Base-by-base conservation (phyloP, 108 stramenopile genomes). In the Pseudonitzschia multiseries region DNA sequence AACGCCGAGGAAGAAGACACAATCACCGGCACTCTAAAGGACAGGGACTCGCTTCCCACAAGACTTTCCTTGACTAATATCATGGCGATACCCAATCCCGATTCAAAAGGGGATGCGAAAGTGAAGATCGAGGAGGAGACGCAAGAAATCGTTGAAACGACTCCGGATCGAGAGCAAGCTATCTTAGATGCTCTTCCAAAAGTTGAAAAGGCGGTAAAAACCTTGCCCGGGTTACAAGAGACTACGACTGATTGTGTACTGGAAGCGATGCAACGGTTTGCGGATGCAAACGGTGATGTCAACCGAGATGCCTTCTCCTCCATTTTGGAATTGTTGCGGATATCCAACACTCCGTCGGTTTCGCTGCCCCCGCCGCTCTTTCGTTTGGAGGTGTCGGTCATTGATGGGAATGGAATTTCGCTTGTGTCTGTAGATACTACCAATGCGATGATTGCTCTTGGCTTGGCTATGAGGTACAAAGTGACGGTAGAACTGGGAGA, bases 391-490 rank as follows among this genome's bases (percentile, higher is more conserved):
- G 68, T 79, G 6, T 62, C 31, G 17, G 40, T 67, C 13, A 56
- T 70, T 18, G 40, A 61, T 42, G 56, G 70, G 26, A 33, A 36
- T 10, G 60, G 28, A 5, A 60, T 64, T 36, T 41, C 43, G 56
- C 28, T 41, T 20, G 24, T 64, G 10, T 17, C 20, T 26, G 24
- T 74, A 14, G 50, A 62, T 15, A 41, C 67, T 17, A 26, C 51
- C 3, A 32, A 72, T 24, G 28, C 78, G 15, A 74, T 79, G 53
- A 33, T 46, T 26, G 78, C 68, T 13, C 13, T 79, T 18, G 78
- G 73, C 21, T 61, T 79, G 28, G 65, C 78, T 9, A 48, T 79
- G 68, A 42, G 78, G 53, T 73, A 79, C 46, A 74, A 79, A 62
- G 40, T 53, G 15, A 20, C 21, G 22, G 60, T 73, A 22, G 33